phyloP scores from a whole-genome alignment of 2,329 filamentous ascomycete species.

The Nothophaeocryptopus gaeumannii region DNA sequence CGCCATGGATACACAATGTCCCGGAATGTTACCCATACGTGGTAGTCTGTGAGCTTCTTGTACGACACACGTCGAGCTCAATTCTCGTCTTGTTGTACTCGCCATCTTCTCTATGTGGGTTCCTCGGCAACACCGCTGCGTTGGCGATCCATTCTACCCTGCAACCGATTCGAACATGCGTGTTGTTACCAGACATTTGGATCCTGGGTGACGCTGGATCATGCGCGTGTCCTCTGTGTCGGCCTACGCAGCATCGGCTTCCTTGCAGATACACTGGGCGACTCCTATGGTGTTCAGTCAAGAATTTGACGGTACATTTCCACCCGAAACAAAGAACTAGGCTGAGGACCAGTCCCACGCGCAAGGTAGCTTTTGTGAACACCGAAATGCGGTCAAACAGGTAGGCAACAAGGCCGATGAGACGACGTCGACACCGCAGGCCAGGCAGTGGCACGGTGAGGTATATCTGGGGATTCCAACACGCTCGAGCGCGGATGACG shows the following conservation, averaged over 20 bases:
- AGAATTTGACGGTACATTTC: background rate
- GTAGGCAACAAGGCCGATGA: conserved; percentile 13
- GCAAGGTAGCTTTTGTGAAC: background rate
- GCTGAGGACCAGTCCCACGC: conserved; percentile 4
- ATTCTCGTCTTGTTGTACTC: conserved; percentile 22
- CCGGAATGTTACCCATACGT: conserved; percentile 29
- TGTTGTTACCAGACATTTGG: conserved; percentile 18
- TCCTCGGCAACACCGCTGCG: conserved; percentile 15
- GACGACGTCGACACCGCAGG: conserved; percentile 9
- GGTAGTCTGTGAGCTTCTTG: conserved; percentile 29
- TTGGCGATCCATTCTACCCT: conserved; percentile 15
- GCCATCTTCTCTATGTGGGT: conserved; percentile 7
- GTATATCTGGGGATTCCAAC: conserved; percentile 6
- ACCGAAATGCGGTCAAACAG: conserved; percentile 2
- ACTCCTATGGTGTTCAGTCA: conserved; percentile 11
- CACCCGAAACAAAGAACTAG: conserved; percentile 14
- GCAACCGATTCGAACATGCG: conserved; percentile 10
- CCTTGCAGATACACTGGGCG: conserved; percentile 2
- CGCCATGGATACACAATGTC: conserved; percentile 28
- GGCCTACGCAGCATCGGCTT: conserved; percentile 5
- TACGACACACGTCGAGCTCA: conserved; percentile 23
- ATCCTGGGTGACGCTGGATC: conserved; percentile 7
- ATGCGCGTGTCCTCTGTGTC: background rate
- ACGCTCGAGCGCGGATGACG: conserved; percentile 13
- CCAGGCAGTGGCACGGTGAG: conserved; percentile 8